Percentiles rank a stretch among this genome's conserved stretches.
phyloP scores from a whole-genome alignment of 352 stramenopile genomes.

The Globisporangium uncinulatum region DNA sequence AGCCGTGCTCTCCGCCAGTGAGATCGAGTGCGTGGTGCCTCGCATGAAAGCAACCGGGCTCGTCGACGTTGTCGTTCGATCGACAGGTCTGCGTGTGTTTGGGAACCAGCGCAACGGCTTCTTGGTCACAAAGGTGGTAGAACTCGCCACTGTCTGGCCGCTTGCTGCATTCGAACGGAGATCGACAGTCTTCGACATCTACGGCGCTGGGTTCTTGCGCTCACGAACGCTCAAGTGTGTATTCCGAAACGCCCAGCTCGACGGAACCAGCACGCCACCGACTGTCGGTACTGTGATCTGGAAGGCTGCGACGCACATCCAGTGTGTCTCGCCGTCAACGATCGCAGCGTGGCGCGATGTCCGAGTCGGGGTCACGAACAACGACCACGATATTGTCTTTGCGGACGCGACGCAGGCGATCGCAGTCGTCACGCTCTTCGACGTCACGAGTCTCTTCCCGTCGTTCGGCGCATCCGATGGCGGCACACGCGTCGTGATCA shows the following conservation, averaged over 20 bases:
- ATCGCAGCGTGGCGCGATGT: conserved; percentile 19
- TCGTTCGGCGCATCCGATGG: conserved; percentile 31
- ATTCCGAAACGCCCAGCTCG: conserved; percentile 16
- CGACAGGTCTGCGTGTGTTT: conserved; percentile 14
- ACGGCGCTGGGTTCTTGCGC: conserved; percentile 44
- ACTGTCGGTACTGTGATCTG: conserved; percentile 13
- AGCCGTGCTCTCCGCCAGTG: conserved; percentile 27
- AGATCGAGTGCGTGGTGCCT: conserved; percentile 41
- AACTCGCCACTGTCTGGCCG: conserved; percentile 37
- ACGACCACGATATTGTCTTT: conserved; percentile 35
- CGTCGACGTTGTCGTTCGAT: conserved; percentile 29
- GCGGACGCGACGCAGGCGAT: conserved; percentile 10
- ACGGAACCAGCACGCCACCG: background rate
- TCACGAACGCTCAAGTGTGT: conserved; percentile 38
- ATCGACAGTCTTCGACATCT: conserved; percentile 49
- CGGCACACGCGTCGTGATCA: conserved; percentile 49
- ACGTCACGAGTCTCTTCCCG: conserved; percentile 43
- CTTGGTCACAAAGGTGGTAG: conserved; percentile 30
- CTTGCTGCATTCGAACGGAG: conserved; percentile 32
- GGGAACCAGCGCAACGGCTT: conserved; percentile 30
- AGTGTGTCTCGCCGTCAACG: conserved; percentile 29
- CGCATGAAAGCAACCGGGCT: conserved; percentile 7
- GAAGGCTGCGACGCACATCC: conserved; percentile 43
- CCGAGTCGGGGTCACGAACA: conserved; percentile 41
- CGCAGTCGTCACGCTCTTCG: conserved; percentile 29